These are phyloP conservation scores for Drosera capensis DNA, from an alignment of 148 eudicot species.

Conservation along the genomic window DNA sequence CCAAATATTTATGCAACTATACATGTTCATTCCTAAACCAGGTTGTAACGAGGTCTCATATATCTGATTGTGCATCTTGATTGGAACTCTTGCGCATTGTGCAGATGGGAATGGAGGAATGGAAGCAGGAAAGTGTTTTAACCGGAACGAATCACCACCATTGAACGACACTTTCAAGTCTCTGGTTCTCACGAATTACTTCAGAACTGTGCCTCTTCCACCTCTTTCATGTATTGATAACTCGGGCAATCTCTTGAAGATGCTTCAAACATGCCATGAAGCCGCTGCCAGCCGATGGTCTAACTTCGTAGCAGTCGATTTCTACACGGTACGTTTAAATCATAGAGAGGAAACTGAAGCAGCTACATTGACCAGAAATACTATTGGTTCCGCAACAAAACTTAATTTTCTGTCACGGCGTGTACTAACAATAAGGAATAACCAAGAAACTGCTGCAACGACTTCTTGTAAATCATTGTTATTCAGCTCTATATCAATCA, in stretches of 20 bases:
- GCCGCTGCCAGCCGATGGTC: constrained; percentile 65
- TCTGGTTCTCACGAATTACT: constrained; percentile 48
- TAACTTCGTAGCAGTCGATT: constrained; percentile 65
- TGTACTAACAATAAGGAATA: no score
- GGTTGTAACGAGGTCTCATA: background rate
- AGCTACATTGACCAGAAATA: background rate
- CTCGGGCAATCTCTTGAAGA: constrained; percentile 25
- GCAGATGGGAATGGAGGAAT: constrained; percentile 70
- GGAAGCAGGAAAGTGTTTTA: constrained; percentile 38
- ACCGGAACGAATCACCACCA: constrained; percentile 41
- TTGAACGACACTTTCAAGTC: constrained; percentile 43
- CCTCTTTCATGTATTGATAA: constrained; percentile 38
- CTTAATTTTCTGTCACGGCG: no score
- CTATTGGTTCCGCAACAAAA: background rate
- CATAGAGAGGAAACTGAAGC: background rate
- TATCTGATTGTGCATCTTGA: background rate
- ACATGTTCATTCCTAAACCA: background rate
- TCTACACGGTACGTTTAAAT: constrained; percentile 35
- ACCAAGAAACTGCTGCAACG: no score
- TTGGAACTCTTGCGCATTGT: background rate
- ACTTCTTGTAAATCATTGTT: background rate
- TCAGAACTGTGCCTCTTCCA: constrained; percentile 30
- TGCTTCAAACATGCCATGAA: constrained; percentile 39
- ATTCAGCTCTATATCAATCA: background rate
- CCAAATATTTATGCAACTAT: background rate